A percentile compares a stretch with the other conserved stretches of the same genome.
Evolutionary conservation across 164 flowering plant genomes (phyloP).

Genomic region (Houttuynia cordata): DNA sequence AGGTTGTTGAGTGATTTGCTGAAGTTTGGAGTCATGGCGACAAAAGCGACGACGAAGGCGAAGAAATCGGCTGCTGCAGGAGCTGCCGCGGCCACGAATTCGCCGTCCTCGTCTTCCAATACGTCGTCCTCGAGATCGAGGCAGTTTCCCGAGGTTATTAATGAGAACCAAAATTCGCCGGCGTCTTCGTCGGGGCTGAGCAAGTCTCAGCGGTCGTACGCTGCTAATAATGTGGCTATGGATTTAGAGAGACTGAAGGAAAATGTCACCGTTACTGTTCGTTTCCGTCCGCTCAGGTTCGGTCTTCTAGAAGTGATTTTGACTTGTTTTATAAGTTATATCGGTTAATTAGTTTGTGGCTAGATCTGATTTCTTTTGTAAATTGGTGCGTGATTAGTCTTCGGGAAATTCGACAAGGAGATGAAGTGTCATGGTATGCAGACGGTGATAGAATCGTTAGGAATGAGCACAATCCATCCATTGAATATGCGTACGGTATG

Average conservation of each 20-base stretch:
- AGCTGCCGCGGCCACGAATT: conserved; percentile 27
- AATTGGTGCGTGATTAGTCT: conserved; percentile 30
- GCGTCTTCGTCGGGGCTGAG: conserved; percentile 48
- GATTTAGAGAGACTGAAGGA: conserved; percentile 54
- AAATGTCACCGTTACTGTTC: conserved; percentile 90
- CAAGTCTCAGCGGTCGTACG: conserved; percentile 41
- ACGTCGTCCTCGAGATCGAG: conserved; percentile 44
- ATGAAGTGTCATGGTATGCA: conserved; percentile 96
- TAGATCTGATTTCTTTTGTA: conserved; percentile 4
- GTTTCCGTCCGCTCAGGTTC: conserved; percentile 94
- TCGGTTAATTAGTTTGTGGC: no score
- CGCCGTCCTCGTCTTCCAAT: conserved; percentile 52
- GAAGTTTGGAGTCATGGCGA: conserved; percentile 29
- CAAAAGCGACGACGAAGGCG: conserved; percentile 33
- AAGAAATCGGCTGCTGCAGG: conserved; percentile 28
- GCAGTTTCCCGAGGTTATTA: conserved; percentile 36
- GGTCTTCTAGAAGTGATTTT: not conserved
- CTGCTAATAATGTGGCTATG: conserved; percentile 32
- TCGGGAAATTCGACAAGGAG: conserved; percentile 91
- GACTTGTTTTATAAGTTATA: no score
- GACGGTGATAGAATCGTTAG: conserved; percentile 91
- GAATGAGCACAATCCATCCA: conserved; percentile 68
- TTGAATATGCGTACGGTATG: conserved; percentile 94
- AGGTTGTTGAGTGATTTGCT: conserved; percentile 1
- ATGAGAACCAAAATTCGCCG: conserved; percentile 52